Conservation (phyloP, 495 filamentous ascomycete species). For the Ramalina intermedia region DNA sequence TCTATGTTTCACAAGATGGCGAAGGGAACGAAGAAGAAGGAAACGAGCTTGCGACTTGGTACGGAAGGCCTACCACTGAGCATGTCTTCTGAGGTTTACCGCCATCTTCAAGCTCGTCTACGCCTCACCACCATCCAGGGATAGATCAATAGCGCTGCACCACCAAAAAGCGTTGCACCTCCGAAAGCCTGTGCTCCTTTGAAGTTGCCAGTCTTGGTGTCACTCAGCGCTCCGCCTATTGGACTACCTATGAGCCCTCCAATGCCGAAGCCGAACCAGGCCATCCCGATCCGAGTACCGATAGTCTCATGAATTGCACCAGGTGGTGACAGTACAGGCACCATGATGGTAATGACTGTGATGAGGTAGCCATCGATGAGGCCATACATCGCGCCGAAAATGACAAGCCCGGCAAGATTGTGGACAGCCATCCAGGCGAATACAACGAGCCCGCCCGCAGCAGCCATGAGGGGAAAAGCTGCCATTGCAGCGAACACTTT, state of each 20-base stretch:
- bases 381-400: slow-evolving; percentile 27
- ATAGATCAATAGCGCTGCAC: slow-evolving; percentile 2
- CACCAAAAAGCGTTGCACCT: not conserved
- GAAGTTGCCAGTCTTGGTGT: not conserved
- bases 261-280: slow-evolving; percentile 14
- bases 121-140: slow-evolving; percentile 1
- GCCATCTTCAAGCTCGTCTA: not conserved
- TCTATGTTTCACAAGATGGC: slow-evolving; percentile 33
- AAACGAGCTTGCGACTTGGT: slow-evolving; percentile 15
- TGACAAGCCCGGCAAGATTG: slow-evolving; percentile 22
- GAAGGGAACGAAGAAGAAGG: slow-evolving; percentile 10
- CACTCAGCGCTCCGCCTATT: slow-evolving; percentile 21
- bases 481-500: slow-evolving; percentile 24
- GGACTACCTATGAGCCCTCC: slow-evolving; percentile 23
- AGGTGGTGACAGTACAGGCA: slow-evolving; percentile 16
- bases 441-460: slow-evolving; percentile 18
- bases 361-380: slow-evolving; percentile 26
- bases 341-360: slow-evolving; percentile 19
- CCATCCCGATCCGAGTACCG: slow-evolving; percentile 26
- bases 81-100: slow-evolving; percentile 9
- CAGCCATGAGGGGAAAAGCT: slow-evolving; percentile 18
- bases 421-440: slow-evolving; percentile 25
- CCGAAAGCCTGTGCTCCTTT: slow-evolving; percentile 1
- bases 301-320: slow-evolving; percentile 14
- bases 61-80: slow-evolving; percentile 13